Evolutionary conservation across 345 rosid genomes (phyloP).

Genomic region (Euphorbia pulcherrima): DNA sequence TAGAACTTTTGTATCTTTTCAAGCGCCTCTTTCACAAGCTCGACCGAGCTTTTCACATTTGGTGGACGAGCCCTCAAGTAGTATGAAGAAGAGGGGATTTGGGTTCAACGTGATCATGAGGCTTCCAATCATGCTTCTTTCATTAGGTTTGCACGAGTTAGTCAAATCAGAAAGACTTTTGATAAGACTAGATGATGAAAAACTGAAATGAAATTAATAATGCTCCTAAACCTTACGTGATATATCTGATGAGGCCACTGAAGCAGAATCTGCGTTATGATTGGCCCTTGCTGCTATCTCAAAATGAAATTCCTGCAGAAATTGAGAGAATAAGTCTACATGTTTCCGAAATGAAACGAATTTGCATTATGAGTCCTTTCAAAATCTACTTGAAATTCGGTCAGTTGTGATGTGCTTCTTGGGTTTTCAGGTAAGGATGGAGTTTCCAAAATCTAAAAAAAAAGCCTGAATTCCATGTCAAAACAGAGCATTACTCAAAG

Average conservation of each 20-base stretch:
- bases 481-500: neutral
- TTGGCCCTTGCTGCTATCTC: slow-evolving; percentile 75
- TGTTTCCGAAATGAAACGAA: neutral
- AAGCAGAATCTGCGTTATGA: slow-evolving; percentile 75
- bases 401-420: slow-evolving; percentile 71
- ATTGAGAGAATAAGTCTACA: slow-evolving; percentile 6
- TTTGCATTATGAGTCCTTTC: neutral
- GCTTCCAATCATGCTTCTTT: slow-evolving; percentile 59
- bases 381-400: slow-evolving; percentile 71
- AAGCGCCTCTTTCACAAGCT: slow-evolving; percentile 82
- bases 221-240: slow-evolving; percentile 54
- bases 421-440: slow-evolving; percentile 53
- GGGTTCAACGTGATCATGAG: slow-evolving; percentile 67
- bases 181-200: neutral
- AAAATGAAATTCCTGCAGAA: slow-evolving; percentile 76
- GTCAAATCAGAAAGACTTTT: slow-evolving; percentile 1
- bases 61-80: slow-evolving; percentile 86
- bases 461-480: neutral
- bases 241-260: slow-evolving; percentile 67
- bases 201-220: neutral
- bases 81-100: slow-evolving; percentile 78
- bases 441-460: slow-evolving; percentile 67
- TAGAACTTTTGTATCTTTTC: slow-evolving; percentile 87
- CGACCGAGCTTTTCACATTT: slow-evolving; percentile 65
- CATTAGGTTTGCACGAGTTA: slow-evolving; percentile 5